phyloP scores from a whole-genome alignment of 768 basidiomycete species.

The Mycena rebaudengoi region DNA sequence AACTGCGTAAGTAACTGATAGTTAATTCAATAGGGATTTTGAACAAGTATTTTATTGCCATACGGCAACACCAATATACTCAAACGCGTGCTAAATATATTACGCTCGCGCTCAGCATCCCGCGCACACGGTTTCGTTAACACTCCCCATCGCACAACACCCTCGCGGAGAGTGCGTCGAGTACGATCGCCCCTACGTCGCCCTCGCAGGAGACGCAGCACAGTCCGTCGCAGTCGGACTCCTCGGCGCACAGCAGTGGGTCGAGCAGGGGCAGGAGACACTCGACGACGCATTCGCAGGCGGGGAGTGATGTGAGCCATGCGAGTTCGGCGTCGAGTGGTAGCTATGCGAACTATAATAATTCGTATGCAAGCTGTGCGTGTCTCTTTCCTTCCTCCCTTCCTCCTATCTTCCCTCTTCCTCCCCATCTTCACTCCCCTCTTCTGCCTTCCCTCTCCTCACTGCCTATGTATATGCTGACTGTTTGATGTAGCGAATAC shows the following conservation, averaged over 20 bases:
- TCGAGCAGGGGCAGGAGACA: background rate
- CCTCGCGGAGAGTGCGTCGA: background rate
- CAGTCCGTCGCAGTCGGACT: background rate
- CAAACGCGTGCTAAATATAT: too few relatives aligned
- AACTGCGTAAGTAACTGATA: too few relatives aligned
- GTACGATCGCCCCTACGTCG: background rate
- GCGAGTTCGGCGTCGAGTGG: constrained; percentile 11
- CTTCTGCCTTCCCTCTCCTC: too few relatives aligned
- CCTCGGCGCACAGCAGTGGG: background rate
- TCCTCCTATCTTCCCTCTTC: background rate
- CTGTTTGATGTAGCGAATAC: background rate
- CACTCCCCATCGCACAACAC: too few relatives aligned
- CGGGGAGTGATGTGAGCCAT: constrained; percentile 11
- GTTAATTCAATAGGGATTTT: too few relatives aligned
- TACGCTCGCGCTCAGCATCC: too few relatives aligned
- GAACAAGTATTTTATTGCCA: too few relatives aligned
- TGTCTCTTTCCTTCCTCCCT: background rate
- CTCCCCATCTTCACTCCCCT: too few relatives aligned
- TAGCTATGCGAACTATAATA: background rate
- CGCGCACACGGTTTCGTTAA: too few relatives aligned
- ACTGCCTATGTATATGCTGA: too few relatives aligned
- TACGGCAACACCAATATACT: too few relatives aligned
- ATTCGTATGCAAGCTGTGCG: constrained; percentile 4
- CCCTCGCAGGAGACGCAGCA: background rate
- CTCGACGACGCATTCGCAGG: constrained; percentile 4